These are phyloP conservation scores for Ricinus communis DNA, from an alignment of 345 rosid species.

Conservation along the genomic window DNA sequence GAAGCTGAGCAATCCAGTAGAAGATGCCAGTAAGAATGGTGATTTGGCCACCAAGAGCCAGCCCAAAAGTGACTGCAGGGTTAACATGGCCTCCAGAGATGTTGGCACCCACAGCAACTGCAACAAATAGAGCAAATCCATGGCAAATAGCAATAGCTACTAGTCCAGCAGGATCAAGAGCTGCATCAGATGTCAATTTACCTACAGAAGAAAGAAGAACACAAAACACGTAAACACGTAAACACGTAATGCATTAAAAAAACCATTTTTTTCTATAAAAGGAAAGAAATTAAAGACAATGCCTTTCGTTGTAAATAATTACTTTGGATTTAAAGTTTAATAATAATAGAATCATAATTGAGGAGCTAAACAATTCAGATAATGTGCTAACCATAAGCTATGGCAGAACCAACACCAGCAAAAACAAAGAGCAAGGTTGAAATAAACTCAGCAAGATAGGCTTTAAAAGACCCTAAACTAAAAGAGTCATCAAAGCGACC, in stretches of 20 bases:
- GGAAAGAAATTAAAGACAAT: too few relatives aligned
- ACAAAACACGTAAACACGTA: too few relatives aligned
- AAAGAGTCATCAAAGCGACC: slow-evolving; percentile 86
- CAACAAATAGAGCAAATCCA: slow-evolving; percentile 91
- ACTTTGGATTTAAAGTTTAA: too few relatives aligned
- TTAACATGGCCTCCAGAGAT: slow-evolving; percentile 96
- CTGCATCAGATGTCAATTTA: slow-evolving; percentile 73
- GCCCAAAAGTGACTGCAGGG: slow-evolving; percentile 91
- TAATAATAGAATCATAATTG: too few relatives aligned
- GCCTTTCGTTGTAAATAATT: too few relatives aligned
- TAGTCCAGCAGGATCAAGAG: slow-evolving; percentile 82
- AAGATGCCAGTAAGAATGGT: slow-evolving; percentile 83
- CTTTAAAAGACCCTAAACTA: slow-evolving; percentile 72
- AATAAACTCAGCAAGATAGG: slow-evolving; percentile 90
- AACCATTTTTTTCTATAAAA: background rate
- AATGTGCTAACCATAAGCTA: slow-evolving; percentile 60
- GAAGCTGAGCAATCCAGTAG: slow-evolving; percentile 92
- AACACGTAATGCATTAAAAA: too few relatives aligned
- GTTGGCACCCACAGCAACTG: slow-evolving; percentile 80
- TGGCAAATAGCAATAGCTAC: slow-evolving; percentile 87
- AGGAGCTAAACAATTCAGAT: background rate
- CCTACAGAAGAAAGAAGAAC: slow-evolving; percentile 29
- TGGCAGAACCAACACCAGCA: slow-evolving; percentile 94
- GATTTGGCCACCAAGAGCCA: slow-evolving; percentile 92
- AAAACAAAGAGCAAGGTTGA: slow-evolving; percentile 92